phyloP scores from a whole-genome alignment of 495 filamentous ascomycete genomes.

The Oleoguttula mirabilis region DNA sequence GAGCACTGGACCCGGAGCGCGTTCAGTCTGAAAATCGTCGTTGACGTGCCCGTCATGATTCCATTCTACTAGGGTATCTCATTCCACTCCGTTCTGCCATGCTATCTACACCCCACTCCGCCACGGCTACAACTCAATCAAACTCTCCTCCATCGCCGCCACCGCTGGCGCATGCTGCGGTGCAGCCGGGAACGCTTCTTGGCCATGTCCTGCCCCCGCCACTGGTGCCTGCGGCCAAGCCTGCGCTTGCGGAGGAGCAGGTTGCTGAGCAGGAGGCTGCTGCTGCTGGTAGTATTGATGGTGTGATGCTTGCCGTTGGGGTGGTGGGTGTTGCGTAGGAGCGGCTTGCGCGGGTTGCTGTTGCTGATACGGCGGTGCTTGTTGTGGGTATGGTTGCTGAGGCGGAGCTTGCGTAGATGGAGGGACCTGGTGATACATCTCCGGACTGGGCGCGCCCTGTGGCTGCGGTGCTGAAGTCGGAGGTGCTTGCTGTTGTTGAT shows the following conservation, averaged over 20 bases:
- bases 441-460: slow-evolving; percentile 21
- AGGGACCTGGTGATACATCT: no score
- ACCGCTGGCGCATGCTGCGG: slow-evolving; percentile 44
- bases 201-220: slow-evolving; percentile 42
- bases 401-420: slow-evolving; percentile 17
- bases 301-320: no score
- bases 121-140: slow-evolving; percentile 90
- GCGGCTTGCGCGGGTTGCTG: no score
- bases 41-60: no score
- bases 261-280: slow-evolving; percentile 31
- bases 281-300: slow-evolving; percentile 24
- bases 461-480: neutral
- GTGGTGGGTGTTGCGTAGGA: no score
- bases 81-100: no score
- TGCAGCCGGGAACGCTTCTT: slow-evolving; percentile 53
- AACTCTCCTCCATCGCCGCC: slow-evolving; percentile 54
- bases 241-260: slow-evolving; percentile 15
- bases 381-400: slow-evolving; percentile 14
- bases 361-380: slow-evolving; percentile 9
- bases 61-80: no score
- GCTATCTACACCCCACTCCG: no score
- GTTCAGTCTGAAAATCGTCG: no score
- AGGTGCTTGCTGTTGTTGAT: no score
- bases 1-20: no score
- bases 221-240: slow-evolving; percentile 21